Base-by-base conservation (phyloP, 495 filamentous ascomycete species). In the Evansstolkia leycettana region DNA sequence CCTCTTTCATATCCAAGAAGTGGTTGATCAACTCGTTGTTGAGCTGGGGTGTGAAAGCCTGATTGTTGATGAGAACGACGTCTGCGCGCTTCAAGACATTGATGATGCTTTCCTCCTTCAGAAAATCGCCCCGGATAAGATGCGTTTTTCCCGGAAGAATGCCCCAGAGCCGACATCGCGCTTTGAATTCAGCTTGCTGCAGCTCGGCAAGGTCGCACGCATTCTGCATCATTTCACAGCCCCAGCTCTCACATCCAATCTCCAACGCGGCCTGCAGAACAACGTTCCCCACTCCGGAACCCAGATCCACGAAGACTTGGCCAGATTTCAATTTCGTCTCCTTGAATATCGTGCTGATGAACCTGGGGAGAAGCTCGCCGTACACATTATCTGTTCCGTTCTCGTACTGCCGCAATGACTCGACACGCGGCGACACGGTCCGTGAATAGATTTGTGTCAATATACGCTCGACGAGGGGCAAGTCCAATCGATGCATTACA, bases 11-110 rank as follows among this genome's bases (percentile, higher is more conserved):
- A 52, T 98, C 90, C 40, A 98, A 58, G 52, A 98, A 98, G 62
- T 94, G 82, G 42, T 82, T 78, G 42, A 86, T 76, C 35, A 98
- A 70, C 43, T 78, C 72, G 49, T 82, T 80, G 58, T 96, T 98
- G 37, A 94, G 71, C 29, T 76, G 70, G 3, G 85, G 76, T 9
- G 76, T 83, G 55, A 98, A 98, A 14, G 82, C 90, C 58, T 96
- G 84, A 57, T 96, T 98, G 64, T 98, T 98, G 42, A 96, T 88
- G 19, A 98, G 69, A 15, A 98, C 72, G 17, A 95, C 85, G 54
- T 98, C 90, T 2, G 89, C 87, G 31, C 77, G 72, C 51, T 82
- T 78, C 17, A 98, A 61, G 17, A 80, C 72, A 24, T 72, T 68
- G 31, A 77, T 62, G 16, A 94, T 84, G 36, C 64, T 70, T 15